Evolutionary conservation across 345 rosid species (phyloP), one percentile per base, ranked within the genome.

Genomic region (Citrus inodora): DNA sequence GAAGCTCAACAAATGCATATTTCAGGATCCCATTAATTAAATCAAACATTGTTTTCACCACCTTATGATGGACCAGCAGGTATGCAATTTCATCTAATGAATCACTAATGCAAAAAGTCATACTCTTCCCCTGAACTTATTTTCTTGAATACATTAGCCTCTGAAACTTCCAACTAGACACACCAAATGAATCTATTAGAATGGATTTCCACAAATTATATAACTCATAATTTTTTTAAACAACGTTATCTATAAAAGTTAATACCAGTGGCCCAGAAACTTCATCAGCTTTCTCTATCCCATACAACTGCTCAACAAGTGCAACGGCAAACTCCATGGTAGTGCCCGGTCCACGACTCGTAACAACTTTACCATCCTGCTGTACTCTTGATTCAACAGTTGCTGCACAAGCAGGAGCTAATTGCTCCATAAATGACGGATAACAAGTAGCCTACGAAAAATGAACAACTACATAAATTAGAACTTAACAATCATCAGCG

Each of bases 341-440:
- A 78, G 97, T 96, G 75, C 97, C 98, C 42, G 99, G 95, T 66
- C 93, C 93, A 42, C 95, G 90, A 78, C 97, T 96, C 14, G 98
- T 94, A 56, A 96, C 88, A 46, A 85, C 88, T 62, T 83, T 81
- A 16, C 95, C 95, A 82, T 96, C 99, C 73, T 81, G 85, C 75
- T 92, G 91, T 58, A 96, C 99, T 80, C 97, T 91, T 25, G 27
- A 25, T 25, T 25, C 27, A 25, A 25, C 27, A 25, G 27, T 25
- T 25, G 27, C 1, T 25, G 27, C 27, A 25, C 27, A 25, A 25
- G 27, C 27, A 25, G 27, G 27, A 25, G 27, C 27, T 25, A 25
- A 25, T 25, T 25, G 27, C 27, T 25, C 27, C 27, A 25, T 25
- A 25, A 25, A 25, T 25, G 27, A 25, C 1, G 98, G 99, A 79